phyloP scores from a whole-genome alignment of 2,329 filamentous ascomycete species.

The Pseudogymnoascus sp. region DNA sequence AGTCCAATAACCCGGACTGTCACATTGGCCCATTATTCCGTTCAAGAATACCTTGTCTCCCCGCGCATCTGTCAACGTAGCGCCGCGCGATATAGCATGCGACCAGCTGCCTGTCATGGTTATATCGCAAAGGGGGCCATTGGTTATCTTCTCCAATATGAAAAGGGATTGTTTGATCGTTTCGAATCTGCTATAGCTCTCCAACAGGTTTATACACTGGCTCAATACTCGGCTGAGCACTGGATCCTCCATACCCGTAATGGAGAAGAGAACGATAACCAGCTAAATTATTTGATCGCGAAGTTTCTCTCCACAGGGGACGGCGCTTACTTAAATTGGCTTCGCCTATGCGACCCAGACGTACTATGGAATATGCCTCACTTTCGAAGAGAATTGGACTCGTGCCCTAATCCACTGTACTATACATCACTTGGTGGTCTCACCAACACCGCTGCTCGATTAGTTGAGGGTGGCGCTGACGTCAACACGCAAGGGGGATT shows the following conservation, averaged over 20 bases:
- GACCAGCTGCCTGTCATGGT: constrained; percentile 13
- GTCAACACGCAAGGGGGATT: constrained; percentile 16
- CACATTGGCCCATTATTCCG: constrained; percentile 27
- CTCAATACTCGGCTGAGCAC: constrained; percentile 22
- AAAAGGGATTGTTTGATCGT: background rate
- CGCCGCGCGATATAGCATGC: constrained; percentile 11
- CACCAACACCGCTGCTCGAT: constrained; percentile 12
- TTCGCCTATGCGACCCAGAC: constrained; percentile 13
- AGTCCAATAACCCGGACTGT: constrained; percentile 15
- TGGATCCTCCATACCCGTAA: constrained; percentile 18
- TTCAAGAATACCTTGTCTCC: constrained; percentile 28
- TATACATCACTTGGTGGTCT: constrained; percentile 18
- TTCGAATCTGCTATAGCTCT: background rate
- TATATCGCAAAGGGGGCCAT: constrained; percentile 22
- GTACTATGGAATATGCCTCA: background rate
- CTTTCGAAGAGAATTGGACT: background rate
- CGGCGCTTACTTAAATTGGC: constrained; percentile 9
- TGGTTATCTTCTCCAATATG: constrained; percentile 21
- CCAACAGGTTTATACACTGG: constrained; percentile 16
- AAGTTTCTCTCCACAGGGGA: constrained; percentile 10
- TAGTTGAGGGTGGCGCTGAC: constrained; percentile 23
- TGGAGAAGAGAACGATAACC: constrained; percentile 14
- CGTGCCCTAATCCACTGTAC: constrained; percentile 15
- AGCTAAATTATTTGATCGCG: constrained; percentile 5
- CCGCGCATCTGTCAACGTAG: constrained; percentile 14